A percentile compares a stretch with the other conserved stretches of the same genome.
These are phyloP conservation scores for Pisolithus orientalis DNA, from an alignment of 768 basidiomycete species.

Conservation along the genomic window DNA sequence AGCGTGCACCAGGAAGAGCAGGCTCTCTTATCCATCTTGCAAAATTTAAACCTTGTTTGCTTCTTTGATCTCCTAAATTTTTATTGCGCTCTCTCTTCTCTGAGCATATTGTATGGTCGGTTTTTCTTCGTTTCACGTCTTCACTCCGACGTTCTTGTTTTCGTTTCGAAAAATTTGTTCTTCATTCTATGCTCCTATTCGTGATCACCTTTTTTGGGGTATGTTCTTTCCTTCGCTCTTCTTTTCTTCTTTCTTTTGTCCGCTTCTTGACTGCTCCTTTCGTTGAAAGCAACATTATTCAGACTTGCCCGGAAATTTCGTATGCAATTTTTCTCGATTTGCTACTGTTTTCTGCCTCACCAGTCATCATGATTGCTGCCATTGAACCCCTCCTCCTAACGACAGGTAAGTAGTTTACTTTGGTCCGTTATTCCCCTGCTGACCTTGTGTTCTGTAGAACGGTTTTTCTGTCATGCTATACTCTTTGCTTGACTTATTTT, in stretches of 20 bases:
- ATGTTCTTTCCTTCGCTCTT: neutral
- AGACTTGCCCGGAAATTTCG: neutral
- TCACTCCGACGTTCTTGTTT: neutral
- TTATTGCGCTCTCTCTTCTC: neutral
- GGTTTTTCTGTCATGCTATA: neutral
- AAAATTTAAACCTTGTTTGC: too few species aligned
- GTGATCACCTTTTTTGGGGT: neutral
- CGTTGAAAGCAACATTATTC: too few species aligned
- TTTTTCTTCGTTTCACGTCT: neutral
- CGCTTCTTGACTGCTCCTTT: neutral
- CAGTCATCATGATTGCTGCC: neutral
- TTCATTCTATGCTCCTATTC: neutral
- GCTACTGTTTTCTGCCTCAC: neutral
- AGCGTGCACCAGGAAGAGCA: neutral
- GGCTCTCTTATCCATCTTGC: neutral
- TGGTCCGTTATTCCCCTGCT: neutral
- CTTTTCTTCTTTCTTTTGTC: neutral
- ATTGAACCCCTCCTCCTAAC: neutral
- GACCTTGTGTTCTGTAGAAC: neutral
- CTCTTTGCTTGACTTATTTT: neutral
- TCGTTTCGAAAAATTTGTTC: neutral
- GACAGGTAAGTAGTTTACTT: neutral
- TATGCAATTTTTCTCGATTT: neutral
- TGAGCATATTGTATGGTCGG: too few species aligned
- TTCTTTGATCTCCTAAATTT: neutral